Conservation (phyloP, 78 protist species). For the Cavenderia fasciculata region DNA sequence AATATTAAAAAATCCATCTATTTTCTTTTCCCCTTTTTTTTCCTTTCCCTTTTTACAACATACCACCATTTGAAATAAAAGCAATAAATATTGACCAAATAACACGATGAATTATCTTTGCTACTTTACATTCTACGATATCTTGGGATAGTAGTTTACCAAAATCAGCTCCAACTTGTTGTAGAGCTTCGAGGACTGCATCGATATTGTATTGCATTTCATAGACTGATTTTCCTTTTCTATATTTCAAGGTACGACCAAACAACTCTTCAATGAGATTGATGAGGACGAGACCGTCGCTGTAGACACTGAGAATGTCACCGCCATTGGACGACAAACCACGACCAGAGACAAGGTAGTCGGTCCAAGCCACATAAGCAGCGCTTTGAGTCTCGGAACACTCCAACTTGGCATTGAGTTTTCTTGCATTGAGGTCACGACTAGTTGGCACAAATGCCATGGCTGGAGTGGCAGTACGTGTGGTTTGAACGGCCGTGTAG, state of each 20-base stretch:
- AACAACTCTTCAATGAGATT: conserved; percentile 51
- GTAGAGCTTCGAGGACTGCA: conserved; percentile 4
- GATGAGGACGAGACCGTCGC: conserved; percentile 43
- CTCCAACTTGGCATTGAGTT: conserved; percentile 23
- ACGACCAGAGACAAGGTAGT: conserved; percentile 3
- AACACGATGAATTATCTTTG: background rate
- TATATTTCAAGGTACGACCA: background rate
- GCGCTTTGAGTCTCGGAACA: background rate
- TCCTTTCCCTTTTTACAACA: too few species aligned
- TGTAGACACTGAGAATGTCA: background rate
- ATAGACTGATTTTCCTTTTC: conserved; percentile 61
- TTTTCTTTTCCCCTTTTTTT: too few species aligned
- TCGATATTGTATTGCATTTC: conserved; percentile 58
- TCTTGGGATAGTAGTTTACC: conserved; percentile 32
- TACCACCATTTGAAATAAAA: conserved; percentile 25
- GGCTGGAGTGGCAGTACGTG: background rate
- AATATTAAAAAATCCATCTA: too few species aligned
- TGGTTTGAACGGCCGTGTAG: background rate
- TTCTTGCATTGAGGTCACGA: background rate
- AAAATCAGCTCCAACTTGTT: conserved; percentile 20
- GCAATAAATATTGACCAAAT: conserved; percentile 50
- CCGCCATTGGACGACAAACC: background rate
- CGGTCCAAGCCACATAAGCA: conserved; percentile 14
- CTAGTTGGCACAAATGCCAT: conserved; percentile 41
- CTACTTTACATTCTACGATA: conserved; percentile 38